Conservation (phyloP, 495 filamentous ascomycete genomes). For the Podospora appendiculata region DNA sequence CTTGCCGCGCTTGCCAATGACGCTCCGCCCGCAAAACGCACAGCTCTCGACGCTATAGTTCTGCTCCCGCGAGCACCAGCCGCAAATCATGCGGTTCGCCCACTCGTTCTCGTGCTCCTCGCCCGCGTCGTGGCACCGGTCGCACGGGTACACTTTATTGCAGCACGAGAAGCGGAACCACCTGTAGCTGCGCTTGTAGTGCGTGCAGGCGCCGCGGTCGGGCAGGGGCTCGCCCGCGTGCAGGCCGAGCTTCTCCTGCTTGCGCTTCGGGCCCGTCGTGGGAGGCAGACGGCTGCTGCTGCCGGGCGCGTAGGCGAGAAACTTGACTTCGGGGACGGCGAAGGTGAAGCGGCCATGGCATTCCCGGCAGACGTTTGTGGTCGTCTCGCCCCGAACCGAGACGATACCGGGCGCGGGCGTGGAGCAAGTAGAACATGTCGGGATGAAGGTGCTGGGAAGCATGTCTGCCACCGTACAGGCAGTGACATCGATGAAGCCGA, state of each 20-base stretch:
- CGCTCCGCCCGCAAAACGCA: constrained; percentile 61
- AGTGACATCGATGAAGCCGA: constrained; percentile 75
- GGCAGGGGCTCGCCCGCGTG: constrained; percentile 75
- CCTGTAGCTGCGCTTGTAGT: constrained; percentile 73
- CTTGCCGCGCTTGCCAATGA: constrained; percentile 56
- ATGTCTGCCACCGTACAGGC: constrained; percentile 75
- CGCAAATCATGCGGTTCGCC: constrained; percentile 85
- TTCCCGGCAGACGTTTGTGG: constrained; percentile 69
- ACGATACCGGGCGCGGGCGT: constrained; percentile 58
- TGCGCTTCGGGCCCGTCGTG: constrained; percentile 40
- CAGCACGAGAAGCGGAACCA: constrained; percentile 74
- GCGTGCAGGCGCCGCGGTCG: constrained; percentile 61
- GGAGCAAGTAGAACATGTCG: constrained; percentile 77
- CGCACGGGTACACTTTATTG: constrained; percentile 62
- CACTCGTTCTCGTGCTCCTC: constrained; percentile 73
- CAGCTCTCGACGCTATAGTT: constrained; percentile 76
- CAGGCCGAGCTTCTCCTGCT: constrained; percentile 70
- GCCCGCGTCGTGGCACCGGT: constrained; percentile 72
- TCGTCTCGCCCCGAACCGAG: constrained; percentile 65
- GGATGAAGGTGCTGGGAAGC: constrained; percentile 74
- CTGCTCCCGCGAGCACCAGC: constrained; percentile 76
- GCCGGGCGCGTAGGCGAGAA: constrained; percentile 60
- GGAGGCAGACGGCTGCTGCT: constrained; percentile 29
- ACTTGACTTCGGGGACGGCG: constrained; percentile 71
- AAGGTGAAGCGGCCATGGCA: constrained; percentile 84